These are phyloP conservation scores for Diplosphaera chodatii DNA, from an alignment of 139 green algal species.

Conservation along the genomic window DNA sequence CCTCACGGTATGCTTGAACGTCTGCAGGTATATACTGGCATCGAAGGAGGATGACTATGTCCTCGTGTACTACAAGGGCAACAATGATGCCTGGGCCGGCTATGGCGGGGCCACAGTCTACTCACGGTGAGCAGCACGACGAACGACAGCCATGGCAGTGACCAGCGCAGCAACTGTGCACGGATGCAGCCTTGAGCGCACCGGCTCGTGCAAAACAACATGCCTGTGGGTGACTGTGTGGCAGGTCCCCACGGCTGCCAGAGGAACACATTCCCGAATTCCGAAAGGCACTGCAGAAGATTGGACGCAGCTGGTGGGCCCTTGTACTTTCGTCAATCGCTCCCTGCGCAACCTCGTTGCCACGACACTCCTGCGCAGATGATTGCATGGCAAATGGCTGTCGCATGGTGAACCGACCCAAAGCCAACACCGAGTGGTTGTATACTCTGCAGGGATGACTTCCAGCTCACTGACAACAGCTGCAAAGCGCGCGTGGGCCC, in stretches of 20 bases:
- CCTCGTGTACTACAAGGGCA: slow-evolving; percentile 79
- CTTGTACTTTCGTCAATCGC: too few species aligned
- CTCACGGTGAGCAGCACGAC: slow-evolving; percentile 22
- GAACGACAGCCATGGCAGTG: too few species aligned
- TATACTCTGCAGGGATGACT: slow-evolving; percentile 42
- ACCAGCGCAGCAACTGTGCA: too few species aligned
- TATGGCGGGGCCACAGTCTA: slow-evolving; percentile 78
- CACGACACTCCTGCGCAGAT: too few species aligned
- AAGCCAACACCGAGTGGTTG: too few species aligned
- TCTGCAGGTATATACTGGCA: slow-evolving; percentile 80
- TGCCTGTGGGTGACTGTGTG: too few species aligned
- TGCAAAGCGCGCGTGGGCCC: slow-evolving; percentile 50
- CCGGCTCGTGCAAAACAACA: too few species aligned
- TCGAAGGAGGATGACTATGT: slow-evolving; percentile 68
- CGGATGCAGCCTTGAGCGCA: too few species aligned
- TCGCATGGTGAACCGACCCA: too few species aligned
- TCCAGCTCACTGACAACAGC: slow-evolving; percentile 78
- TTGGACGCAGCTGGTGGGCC: slow-evolving; percentile 37
- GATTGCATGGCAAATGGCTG: too few species aligned
- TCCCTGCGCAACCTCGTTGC: too few species aligned
- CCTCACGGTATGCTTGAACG: too few species aligned
- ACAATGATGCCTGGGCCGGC: slow-evolving; percentile 83
- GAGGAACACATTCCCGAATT: slow-evolving; percentile 50
- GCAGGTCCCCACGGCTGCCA: slow-evolving; percentile 24
- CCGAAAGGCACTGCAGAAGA: slow-evolving; percentile 20